phyloP scores from a whole-genome alignment of 768 basidiomycete genomes.

The Nidularia pulvinata region DNA sequence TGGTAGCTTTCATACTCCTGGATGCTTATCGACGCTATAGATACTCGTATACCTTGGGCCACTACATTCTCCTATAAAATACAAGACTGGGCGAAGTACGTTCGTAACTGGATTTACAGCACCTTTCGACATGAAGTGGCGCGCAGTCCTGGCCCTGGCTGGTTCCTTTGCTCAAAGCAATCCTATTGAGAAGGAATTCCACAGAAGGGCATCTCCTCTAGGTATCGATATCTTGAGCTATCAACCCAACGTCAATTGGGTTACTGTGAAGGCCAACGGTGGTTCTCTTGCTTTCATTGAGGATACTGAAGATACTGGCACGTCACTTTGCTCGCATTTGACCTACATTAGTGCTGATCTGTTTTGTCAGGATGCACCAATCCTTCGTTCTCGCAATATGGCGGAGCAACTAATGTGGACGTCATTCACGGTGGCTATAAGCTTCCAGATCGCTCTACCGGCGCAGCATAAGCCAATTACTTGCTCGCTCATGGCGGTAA shows the following conservation, averaged over 20 bases:
- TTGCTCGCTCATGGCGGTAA: slow-evolving; percentile 58
- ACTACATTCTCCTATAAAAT: no score
- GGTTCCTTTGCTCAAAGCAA: not conserved
- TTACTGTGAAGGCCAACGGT: slow-evolving; percentile 46
- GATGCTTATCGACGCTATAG: no score
- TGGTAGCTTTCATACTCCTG: no score
- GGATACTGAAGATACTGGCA: slow-evolving; percentile 63
- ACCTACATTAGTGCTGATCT: not conserved
- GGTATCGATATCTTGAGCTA: slow-evolving; percentile 58
- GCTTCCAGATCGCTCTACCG: slow-evolving; percentile 48
- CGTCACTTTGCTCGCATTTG: slow-evolving; percentile 5
- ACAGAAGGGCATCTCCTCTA: slow-evolving; percentile 33
- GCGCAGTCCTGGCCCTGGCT: not conserved
- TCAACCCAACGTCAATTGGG: slow-evolving; percentile 52
- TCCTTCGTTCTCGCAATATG: slow-evolving; percentile 52
- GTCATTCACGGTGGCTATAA: slow-evolving; percentile 63
- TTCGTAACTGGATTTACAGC: no score
- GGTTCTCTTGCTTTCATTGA: slow-evolving; percentile 63
- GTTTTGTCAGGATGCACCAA: slow-evolving; percentile 30
- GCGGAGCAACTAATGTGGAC: slow-evolving; percentile 51
- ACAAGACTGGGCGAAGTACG: no score
- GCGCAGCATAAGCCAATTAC: slow-evolving; percentile 57
- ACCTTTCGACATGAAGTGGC: not conserved
- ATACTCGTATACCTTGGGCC: no score
- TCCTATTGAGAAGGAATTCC: not conserved